phyloP scores from a whole-genome alignment of 2,329 filamentous ascomycete genomes.

The Colletotrichum filicis region DNA sequence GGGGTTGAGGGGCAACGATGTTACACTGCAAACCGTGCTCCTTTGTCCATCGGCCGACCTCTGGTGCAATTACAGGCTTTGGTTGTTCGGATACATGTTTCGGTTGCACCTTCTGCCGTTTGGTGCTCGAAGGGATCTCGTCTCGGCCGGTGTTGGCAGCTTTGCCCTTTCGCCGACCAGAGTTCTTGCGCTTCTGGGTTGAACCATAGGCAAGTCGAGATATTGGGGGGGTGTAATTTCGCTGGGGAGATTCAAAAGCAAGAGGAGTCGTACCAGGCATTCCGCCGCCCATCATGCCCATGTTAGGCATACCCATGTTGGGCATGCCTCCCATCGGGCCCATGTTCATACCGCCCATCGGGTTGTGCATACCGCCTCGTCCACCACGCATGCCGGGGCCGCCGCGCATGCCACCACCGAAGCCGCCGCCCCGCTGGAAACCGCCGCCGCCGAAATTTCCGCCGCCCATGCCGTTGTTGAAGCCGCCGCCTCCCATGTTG shows the following conservation, averaged over 20 bases:
- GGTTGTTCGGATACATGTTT: not conserved
- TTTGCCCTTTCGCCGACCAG: constrained; percentile 3
- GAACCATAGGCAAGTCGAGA: not conserved
- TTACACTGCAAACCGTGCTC: constrained; percentile 7
- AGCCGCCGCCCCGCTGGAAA: constrained; percentile 59
- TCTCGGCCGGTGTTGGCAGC: not conserved
- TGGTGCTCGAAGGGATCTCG: not conserved
- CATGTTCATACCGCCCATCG: constrained; percentile 60
- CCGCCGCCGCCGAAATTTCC: constrained; percentile 56
- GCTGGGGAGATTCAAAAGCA: constrained; percentile 15
- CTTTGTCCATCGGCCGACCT: constrained; percentile 11
- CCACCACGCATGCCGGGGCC: constrained; percentile 52
- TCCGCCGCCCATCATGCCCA: constrained; percentile 63
- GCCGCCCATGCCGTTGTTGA: constrained; percentile 63
- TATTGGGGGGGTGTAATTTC: not conserved
- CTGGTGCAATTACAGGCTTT: not conserved
- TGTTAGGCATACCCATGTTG: constrained; percentile 58
- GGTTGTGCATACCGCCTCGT: constrained; percentile 56
- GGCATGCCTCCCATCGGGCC: constrained; percentile 62
- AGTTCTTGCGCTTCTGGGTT: not conserved
- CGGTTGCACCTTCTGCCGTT: not conserved
- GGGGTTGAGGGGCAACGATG: not conserved
- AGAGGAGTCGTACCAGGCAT: constrained; percentile 62
- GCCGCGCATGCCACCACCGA: constrained; percentile 60
- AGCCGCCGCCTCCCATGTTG: constrained; percentile 58